phyloP scores from a whole-genome alignment of 257 asterid species.

The Avicennia marina region DNA sequence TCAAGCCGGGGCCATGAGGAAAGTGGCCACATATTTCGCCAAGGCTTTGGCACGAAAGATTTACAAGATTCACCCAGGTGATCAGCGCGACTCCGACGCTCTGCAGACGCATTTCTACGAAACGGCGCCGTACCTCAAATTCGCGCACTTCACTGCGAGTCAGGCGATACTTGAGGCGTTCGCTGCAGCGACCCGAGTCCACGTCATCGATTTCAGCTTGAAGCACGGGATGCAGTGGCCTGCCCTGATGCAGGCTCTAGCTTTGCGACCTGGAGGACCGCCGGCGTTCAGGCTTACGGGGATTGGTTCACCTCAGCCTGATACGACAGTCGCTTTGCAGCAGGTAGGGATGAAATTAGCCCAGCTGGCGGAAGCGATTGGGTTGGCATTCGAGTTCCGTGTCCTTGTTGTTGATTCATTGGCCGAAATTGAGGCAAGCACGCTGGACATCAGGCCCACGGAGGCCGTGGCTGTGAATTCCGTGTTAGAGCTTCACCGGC shows the following conservation, averaged over 20 bases:
- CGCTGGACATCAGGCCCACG: conserved; percentile 33
- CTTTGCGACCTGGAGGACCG: conserved; percentile 68
- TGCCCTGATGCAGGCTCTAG: conserved; percentile 69
- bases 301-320: background rate
- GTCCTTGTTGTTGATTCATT: conserved; percentile 43
- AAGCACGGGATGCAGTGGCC: conserved; percentile 94
- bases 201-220: conserved; percentile 67
- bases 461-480: conserved; percentile 58
- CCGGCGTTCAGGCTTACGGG: conserved; percentile 51
- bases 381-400: conserved; percentile 43
- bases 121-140: conserved; percentile 62
- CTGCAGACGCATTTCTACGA: conserved; percentile 65
- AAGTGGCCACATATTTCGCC: conserved; percentile 71
- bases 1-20: conserved; percentile 74
- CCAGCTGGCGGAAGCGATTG: conserved; percentile 41
- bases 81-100: conserved; percentile 38
- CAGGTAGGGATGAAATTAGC: conserved; percentile 59
- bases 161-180: conserved; percentile 82
- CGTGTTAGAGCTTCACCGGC: conserved; percentile 45
- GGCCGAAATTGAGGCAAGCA: conserved; percentile 42
- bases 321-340: conserved; percentile 21
- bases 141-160: conserved; percentile 77
- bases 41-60: conserved; percentile 67
- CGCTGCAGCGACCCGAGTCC: conserved; percentile 47
- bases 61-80: conserved; percentile 57